Conservation (phyloP, 345 rosid genomes). For the Boechera divaricarpa region DNA sequence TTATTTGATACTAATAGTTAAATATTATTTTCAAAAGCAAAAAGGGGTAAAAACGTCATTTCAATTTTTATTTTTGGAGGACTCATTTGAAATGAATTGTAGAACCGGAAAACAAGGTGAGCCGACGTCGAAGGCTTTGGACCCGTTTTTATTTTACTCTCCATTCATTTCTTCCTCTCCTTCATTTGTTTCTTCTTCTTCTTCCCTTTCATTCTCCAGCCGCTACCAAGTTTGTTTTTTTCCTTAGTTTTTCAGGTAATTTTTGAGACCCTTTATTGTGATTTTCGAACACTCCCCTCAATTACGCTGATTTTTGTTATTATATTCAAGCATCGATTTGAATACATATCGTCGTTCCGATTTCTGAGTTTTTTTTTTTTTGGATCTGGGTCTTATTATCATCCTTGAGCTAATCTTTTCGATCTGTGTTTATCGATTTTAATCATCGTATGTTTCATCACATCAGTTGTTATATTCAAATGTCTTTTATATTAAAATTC, state of each 20-base stretch:
- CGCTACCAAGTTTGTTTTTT: neutral
- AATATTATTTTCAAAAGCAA: too few relatives aligned
- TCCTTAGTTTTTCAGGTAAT: constrained; percentile 22
- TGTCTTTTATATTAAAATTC: neutral
- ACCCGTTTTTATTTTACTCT: constrained; percentile 33
- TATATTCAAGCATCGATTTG: neutral
- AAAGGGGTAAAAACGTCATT: neutral
- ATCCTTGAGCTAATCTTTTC: neutral
- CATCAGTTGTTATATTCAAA: constrained; percentile 27
- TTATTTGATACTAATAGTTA: too few relatives aligned
- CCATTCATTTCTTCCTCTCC: constrained; percentile 21
- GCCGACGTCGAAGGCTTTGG: constrained; percentile 44
- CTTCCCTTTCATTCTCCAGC: neutral
- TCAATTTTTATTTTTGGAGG: neutral
- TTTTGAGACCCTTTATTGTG: neutral
- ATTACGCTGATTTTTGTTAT: neutral
- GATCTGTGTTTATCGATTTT: constrained; percentile 8
- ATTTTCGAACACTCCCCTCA: neutral
- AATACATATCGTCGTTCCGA: neutral
- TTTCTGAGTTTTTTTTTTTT: neutral
- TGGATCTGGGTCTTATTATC: constrained; percentile 25
- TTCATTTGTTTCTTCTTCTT: neutral
- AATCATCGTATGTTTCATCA: neutral
- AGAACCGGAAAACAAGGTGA: constrained; percentile 38
- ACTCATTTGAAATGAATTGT: neutral